A percentile compares a stretch with the other conserved stretches of the same genome.
Conservation (phyloP, 2,329 filamentous ascomycete species). For the Graphium sp. region DNA sequence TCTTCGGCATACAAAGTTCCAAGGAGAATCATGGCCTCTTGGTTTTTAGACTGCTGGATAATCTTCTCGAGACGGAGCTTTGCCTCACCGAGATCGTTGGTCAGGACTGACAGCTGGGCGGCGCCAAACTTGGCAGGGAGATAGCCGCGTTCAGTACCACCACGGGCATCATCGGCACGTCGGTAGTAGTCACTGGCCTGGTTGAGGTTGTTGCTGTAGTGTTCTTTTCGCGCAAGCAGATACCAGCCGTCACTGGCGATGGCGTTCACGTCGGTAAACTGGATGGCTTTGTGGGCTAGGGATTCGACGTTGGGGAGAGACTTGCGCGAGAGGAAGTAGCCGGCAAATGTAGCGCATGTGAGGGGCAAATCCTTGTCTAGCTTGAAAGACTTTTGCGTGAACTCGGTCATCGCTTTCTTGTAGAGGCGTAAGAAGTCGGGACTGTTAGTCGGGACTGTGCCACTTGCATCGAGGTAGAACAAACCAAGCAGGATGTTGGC, state of each 20-base stretch:
- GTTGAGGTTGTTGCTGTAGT: slow-evolving; percentile 59
- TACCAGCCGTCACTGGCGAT: slow-evolving; percentile 98
- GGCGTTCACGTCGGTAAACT: slow-evolving; percentile 88
- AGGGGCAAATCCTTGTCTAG: slow-evolving; percentile 80
- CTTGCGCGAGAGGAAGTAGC: slow-evolving; percentile 77
- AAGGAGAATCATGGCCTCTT: slow-evolving; percentile 83
- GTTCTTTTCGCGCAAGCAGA: slow-evolving; percentile 77
- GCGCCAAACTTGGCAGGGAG: slow-evolving; percentile 89
- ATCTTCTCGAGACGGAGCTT: slow-evolving; percentile 93
- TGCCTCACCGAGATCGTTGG: slow-evolving; percentile 74
- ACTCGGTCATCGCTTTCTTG: slow-evolving; percentile 86
- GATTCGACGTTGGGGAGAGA: slow-evolving; percentile 68
- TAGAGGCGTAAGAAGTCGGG: slow-evolving; percentile 73
- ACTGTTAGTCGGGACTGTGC: slow-evolving; percentile 66
- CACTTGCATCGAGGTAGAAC: slow-evolving; percentile 77
- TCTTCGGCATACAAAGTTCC: slow-evolving; percentile 91
- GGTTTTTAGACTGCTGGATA: slow-evolving; percentile 63
- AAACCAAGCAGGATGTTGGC: slow-evolving; percentile 81
- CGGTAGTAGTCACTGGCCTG: slow-evolving; percentile 76
- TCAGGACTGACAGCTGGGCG: slow-evolving; percentile 74
- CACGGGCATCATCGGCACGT: slow-evolving; percentile 78
- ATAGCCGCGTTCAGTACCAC: slow-evolving; percentile 79
- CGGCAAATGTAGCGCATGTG: slow-evolving; percentile 77
- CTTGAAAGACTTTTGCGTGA: slow-evolving; percentile 88
- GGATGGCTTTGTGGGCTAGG: slow-evolving; percentile 82